Percentiles rank a stretch among this genome's conserved stretches.
Conservation (phyloP, 2,329 filamentous ascomycete genomes). For the Sordariomycetes sp. region DNA sequence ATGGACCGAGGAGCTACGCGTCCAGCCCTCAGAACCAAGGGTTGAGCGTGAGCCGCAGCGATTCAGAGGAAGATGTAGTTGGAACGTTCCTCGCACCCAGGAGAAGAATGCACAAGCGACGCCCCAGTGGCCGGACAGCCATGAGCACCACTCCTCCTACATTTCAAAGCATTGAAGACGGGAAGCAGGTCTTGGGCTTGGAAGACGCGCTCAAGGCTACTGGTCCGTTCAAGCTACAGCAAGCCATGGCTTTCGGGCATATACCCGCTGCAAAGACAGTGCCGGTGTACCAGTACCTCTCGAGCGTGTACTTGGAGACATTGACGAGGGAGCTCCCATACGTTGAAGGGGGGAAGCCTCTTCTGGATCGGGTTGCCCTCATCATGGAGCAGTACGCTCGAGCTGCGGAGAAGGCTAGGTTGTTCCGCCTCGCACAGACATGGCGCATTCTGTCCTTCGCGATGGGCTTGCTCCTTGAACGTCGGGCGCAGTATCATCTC, state of each 20-base stretch:
- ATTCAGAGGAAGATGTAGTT: constrained; percentile 51
- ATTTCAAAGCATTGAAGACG: constrained; percentile 19
- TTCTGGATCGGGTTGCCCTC: constrained; percentile 35
- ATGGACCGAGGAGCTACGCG: constrained; percentile 28
- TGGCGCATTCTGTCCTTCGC: constrained; percentile 54
- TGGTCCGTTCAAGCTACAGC: constrained; percentile 47
- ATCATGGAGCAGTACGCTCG: constrained; percentile 49
- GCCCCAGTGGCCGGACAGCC: constrained; percentile 31
- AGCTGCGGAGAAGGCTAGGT: constrained; percentile 45
- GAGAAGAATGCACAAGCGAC: constrained; percentile 28
- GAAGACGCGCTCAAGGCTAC: constrained; percentile 51
- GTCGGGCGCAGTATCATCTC: constrained; percentile 48
- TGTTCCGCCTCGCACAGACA: constrained; percentile 54
- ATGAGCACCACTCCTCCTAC: constrained; percentile 49
- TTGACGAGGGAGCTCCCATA: constrained; percentile 39
- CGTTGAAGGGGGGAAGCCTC: constrained; percentile 22
- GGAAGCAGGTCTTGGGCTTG: constrained; percentile 36
- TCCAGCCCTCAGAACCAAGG: constrained; percentile 39
- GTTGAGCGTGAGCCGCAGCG: constrained; percentile 49
- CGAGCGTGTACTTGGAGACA: constrained; percentile 45
- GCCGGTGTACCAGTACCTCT: constrained; percentile 45
- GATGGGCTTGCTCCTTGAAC: constrained; percentile 41
- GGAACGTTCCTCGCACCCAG: constrained; percentile 48
- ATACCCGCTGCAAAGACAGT: constrained; percentile 42
- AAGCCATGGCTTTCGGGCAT: constrained; percentile 53